Conservation (phyloP, 2,329 filamentous ascomycete species). For the Botryotinia convoluta region DNA sequence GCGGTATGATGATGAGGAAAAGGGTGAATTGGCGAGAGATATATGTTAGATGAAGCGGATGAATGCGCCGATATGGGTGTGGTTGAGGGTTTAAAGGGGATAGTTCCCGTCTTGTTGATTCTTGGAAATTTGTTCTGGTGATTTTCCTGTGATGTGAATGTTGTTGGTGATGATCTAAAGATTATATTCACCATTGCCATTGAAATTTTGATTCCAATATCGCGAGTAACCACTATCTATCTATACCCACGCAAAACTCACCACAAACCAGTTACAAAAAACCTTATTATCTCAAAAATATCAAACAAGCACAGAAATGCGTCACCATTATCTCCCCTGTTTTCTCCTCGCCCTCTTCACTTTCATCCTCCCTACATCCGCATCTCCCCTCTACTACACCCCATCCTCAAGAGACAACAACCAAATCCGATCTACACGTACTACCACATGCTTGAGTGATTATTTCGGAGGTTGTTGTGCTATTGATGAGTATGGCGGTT, state of each 20-base stretch:
- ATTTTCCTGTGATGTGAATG: not conserved
- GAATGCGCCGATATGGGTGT: too few species aligned
- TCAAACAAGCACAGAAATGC: not conserved
- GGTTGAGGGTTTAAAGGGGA: not conserved
- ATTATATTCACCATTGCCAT: not conserved
- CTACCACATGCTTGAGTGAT: constrained; percentile 21
- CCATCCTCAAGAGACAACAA: not conserved
- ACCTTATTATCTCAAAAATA: too few species aligned
- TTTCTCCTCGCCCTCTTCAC: not conserved
- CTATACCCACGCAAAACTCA: not conserved
- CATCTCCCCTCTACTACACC: not conserved
- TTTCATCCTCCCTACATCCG: not conserved
- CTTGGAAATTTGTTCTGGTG: not conserved
- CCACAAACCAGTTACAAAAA: not conserved
- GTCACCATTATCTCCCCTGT: not conserved
- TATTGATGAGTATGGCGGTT: not conserved
- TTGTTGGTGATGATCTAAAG: not conserved
- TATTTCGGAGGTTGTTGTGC: constrained; percentile 13
- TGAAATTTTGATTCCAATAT: not conserved
- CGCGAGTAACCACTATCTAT: not conserved
- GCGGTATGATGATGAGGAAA: not conserved
- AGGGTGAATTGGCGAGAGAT: not conserved
- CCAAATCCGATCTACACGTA: not conserved
- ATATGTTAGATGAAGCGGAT: not conserved
- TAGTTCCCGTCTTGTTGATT: not conserved